A percentile compares a stretch with the other conserved stretches of the same genome.
These are phyloP conservation scores for Aspergillus baeticus DNA, from an alignment of 495 filamentous ascomycete genomes.

Conservation along the genomic window DNA sequence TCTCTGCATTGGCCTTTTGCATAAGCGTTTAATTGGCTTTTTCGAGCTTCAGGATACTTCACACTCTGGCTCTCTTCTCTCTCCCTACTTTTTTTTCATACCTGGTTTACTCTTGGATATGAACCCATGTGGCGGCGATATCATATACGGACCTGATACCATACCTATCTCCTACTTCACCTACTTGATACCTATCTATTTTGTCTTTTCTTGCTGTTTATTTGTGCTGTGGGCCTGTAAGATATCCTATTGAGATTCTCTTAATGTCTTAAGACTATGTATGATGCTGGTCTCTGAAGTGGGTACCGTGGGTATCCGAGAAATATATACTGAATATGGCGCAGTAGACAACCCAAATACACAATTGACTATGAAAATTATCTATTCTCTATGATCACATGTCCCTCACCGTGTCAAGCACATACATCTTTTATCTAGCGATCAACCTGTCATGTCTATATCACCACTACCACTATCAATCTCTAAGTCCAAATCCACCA, in stretches of 20 bases:
- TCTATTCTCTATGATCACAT: not conserved
- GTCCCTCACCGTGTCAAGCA: not conserved
- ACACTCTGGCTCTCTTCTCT: not conserved
- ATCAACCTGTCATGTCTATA: not conserved
- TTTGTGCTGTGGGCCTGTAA: conserved; percentile 9
- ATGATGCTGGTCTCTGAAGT: not conserved
- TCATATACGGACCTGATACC: not conserved
- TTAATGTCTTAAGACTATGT: not conserved
- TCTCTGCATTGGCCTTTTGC: conserved; percentile 10
- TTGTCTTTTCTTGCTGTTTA: not conserved
- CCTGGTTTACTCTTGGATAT: conserved; percentile 7
- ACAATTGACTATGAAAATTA: not conserved
- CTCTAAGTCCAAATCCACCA: conserved; percentile 57
- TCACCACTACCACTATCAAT: not conserved
- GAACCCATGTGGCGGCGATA: conserved; percentile 11
- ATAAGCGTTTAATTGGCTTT: conserved; percentile 17
- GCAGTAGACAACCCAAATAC: too few relatives aligned
- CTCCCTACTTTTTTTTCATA: conserved; percentile 7
- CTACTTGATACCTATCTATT: conserved; percentile 2
- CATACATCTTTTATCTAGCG: not conserved
- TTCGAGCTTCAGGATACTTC: not conserved
- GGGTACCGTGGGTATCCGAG: not conserved
- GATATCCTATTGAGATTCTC: conserved; percentile 2
- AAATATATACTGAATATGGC: too few relatives aligned
- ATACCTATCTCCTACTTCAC: not conserved